Percentiles rank a stretch among this genome's conserved stretches.
These are phyloP conservation scores for Choanephora cucurbitarum DNA, from an alignment of 371 early-diverging fungal genomes.

Conservation along the genomic window DNA sequence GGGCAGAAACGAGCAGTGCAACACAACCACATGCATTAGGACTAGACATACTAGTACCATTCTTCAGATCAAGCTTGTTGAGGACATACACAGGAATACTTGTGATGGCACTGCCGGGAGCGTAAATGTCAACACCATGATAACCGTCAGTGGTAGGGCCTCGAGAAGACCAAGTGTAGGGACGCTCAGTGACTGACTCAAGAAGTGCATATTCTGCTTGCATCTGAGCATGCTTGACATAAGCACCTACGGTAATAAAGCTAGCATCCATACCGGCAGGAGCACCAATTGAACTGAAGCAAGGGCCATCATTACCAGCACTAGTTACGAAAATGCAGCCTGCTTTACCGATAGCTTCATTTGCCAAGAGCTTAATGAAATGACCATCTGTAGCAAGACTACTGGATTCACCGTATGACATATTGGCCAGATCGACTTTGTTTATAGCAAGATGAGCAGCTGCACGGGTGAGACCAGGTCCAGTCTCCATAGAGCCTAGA, in stretches of 20 bases:
- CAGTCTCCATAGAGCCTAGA: constrained; percentile 86
- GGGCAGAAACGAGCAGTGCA: constrained; percentile 78
- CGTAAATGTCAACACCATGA: constrained; percentile 82
- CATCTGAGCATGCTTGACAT: constrained; percentile 85
- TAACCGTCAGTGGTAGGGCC: constrained; percentile 91
- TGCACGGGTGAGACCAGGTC: constrained; percentile 84
- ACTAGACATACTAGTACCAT: constrained; percentile 93
- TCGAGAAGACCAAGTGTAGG: constrained; percentile 90
- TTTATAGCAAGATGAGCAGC: constrained; percentile 74
- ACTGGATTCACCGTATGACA: constrained; percentile 91
- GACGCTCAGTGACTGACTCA: constrained; percentile 72
- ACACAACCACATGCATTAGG: constrained; percentile 92
- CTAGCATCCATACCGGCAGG: constrained; percentile 82
- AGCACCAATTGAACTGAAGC: constrained; percentile 81
- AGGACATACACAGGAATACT: constrained; percentile 86
- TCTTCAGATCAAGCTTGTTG: constrained; percentile 79
- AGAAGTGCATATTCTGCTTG: constrained; percentile 85
- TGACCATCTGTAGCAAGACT: constrained; percentile 75
- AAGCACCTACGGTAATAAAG: constrained; percentile 91
- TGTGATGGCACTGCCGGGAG: constrained; percentile 94
- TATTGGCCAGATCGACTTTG: constrained; percentile 91
- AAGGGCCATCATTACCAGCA: constrained; percentile 94
- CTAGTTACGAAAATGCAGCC: constrained; percentile 87
- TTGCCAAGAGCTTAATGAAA: constrained; percentile 76
- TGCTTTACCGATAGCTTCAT: constrained; percentile 81